Conservation (phyloP, 2,329 filamentous ascomycete species). For the Daldinia sp. region DNA sequence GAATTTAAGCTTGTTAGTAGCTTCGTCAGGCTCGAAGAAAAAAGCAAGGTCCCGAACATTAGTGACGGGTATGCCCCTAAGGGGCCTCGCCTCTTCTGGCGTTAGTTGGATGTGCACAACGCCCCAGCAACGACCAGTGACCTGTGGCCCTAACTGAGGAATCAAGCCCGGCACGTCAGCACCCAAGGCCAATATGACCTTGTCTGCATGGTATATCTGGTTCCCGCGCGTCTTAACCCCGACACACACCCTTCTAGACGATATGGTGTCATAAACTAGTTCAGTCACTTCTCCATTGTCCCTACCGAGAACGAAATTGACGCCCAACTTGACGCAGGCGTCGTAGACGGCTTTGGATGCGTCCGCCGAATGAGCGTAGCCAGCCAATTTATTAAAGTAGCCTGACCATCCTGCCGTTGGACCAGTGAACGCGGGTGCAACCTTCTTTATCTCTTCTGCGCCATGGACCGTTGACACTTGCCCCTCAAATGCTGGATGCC, state of each 20-base stretch:
- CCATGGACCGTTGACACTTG: conserved; percentile 7
- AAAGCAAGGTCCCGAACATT: conserved; percentile 27
- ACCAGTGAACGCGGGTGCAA: conserved; percentile 13
- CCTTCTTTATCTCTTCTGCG: conserved; percentile 7
- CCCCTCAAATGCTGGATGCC: conserved; percentile 2
- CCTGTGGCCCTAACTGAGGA: conserved; percentile 21
- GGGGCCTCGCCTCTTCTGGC: conserved; percentile 9
- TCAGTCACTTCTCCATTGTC: conserved; percentile 3
- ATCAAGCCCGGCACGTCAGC: conserved; percentile 10
- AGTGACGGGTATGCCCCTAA: conserved; percentile 26
- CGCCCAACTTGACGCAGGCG: conserved; percentile 14
- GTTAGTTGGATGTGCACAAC: conserved; percentile 27
- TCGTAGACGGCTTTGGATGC: conserved; percentile 12
- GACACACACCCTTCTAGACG: conserved; percentile 8
- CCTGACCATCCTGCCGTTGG: conserved; percentile 15
- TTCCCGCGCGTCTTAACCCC: conserved; percentile 10
- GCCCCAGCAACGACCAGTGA: conserved; percentile 22
- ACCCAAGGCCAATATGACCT: conserved; percentile 19
- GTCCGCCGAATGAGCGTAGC: conserved; percentile 21
- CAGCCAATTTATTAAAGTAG: conserved; percentile 20
- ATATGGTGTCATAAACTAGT: conserved; percentile 12
- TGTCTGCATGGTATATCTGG: conserved; percentile 10
- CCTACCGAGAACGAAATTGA: conserved; percentile 20
- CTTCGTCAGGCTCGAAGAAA: conserved; percentile 25
- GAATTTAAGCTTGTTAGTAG: conserved; percentile 24